Base-by-base conservation (phyloP, 164 flowering plant species). In the Protea cynaroides region DNA sequence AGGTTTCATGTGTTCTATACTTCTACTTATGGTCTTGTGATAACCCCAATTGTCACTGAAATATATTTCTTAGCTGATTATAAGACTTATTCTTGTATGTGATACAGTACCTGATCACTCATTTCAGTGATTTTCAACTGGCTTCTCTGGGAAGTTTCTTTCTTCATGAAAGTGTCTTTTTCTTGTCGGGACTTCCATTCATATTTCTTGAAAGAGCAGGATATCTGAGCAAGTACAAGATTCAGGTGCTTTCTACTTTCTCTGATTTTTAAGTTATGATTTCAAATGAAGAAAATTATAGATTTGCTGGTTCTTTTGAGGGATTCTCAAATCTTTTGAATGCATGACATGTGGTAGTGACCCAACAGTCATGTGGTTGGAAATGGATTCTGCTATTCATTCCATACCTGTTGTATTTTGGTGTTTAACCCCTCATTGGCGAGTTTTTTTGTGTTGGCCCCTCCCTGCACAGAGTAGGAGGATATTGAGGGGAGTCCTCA, bases 121-220 rank as follows among this genome's bases (percentile, higher is more conserved):
- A 89, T 79, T 95, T 91, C 83, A 92, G 81, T 64, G 99, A 95
- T 74, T 95, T 95, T 67, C 99, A 95, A 71, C 79, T 95, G 78
- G 90, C 99, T 50, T 89, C 87, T 61, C 76, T 95, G 19, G 99
- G 99, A 69, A 92, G 97, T 76, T 92, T 92, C 84, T 76, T 89
- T 68, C 86, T 95, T 69, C 99, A 95, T 63, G 99, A 95, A 76
- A 84, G 96, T 67, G 84, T 92, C 67, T 95, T 95, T 67, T 95
- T 95, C 78, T 78, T 92, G 68, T 88, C 97, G 1, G 99, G 99
- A n/a, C 96, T 95, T 69, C 99, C 99, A 55, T 95, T 89, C 67
- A 82, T 95, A 67, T 83, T 36, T 69, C 71, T 95, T 57, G 99
- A 95, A 74, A 89, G 97, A 75, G 78, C 83, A 29, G 97, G 97